Base-by-base conservation (phyloP, 1,139 yeast species). In the Saccharomyces uvarum region DNA sequence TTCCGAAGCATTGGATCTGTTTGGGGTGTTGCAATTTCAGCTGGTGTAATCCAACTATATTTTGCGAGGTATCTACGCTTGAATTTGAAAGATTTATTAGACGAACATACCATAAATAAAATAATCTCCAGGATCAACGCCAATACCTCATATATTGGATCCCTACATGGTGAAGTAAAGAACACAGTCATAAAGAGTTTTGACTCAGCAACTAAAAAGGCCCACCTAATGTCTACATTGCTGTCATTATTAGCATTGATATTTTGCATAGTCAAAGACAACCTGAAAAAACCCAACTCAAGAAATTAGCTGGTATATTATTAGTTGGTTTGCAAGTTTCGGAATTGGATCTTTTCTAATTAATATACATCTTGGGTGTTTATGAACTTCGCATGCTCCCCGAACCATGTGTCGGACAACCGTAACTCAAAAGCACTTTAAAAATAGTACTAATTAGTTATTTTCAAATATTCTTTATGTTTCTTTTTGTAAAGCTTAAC, bases 1-100 rank as follows among this genome's bases (percentile, higher is more conserved):
- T 67, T 73, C 65, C 65, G 77, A 59, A 70, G 75, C 48, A 68
- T 74, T 28, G 77, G 77, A 8, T 73, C 75, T 4, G 76, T 74
- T 8, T 73, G 75, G 73, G 77, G 77, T 26, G 76, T 73, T 21
- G 70, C 77, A 0, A 63, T 71, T 24, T 68, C 73, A 8, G 64
- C 77, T 1, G 70, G 71, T 0, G 65, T 74, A 11, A 66, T 73
- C 9, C 63, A 61, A 48, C 38, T 33, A 14, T 52, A 50, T 13
- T 54, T 63, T 16, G 47, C 53, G 14, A 52, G 44, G 16, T 49
- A 46, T 24, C 8, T 55, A 38, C 52, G 49, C 8, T 11, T 28
- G 11, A 38, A 44, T 13, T 48, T 59, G 26, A 50, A 51, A 32
- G 44, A 19, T 11, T 6, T 38, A 9, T 5, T 38, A n/a, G 44